A percentile compares a stretch with the other conserved stretches of the same genome.
phyloP scores from a whole-genome alignment of 2,329 filamentous ascomycete species.

The Pseudocercospora fuligena region DNA sequence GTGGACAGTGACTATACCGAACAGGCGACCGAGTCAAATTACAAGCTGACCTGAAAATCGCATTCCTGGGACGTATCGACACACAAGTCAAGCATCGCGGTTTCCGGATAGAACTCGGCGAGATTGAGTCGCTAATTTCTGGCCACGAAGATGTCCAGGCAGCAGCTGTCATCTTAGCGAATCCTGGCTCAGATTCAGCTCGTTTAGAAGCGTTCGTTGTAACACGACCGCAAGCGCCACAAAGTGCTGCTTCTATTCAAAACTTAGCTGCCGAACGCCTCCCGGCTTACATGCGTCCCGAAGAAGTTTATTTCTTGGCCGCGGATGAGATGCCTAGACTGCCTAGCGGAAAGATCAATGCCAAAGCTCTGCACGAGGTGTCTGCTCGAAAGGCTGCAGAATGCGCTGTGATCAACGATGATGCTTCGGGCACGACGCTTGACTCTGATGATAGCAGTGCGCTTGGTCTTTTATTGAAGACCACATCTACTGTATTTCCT shows the following conservation, averaged over 20 bases:
- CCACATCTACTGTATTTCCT: conserved; percentile 51
- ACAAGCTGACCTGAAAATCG: conserved; percentile 29
- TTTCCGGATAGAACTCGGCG: conserved; percentile 88
- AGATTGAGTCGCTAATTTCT: conserved; percentile 82
- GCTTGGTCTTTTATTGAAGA: conserved; percentile 19
- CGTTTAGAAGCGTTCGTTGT: conserved; percentile 35
- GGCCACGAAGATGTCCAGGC: conserved; percentile 72
- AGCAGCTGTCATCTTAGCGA: conserved; percentile 34
- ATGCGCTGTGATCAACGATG: neutral
- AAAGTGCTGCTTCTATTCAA: conserved; percentile 27
- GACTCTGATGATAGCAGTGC: conserved; percentile 18
- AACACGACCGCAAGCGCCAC: conserved; percentile 20
- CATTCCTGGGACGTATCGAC: conserved; percentile 75
- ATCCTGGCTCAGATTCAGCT: conserved; percentile 28
- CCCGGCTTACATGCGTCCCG: conserved; percentile 34
- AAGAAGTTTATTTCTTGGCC: conserved; percentile 30
- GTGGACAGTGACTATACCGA: conserved; percentile 27
- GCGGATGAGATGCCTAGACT: conserved; percentile 32
- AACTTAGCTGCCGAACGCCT: conserved; percentile 27
- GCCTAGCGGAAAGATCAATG: conserved; percentile 35
- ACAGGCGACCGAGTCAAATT: conserved; percentile 32
- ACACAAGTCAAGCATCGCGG: conserved; percentile 92
- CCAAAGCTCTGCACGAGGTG: conserved; percentile 32
- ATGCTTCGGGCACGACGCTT: neutral
- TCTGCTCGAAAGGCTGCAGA: conserved; percentile 26